Evolutionary conservation across 768 basidiomycete genomes (phyloP), one percentile per base, ranked within the genome.

Genomic region (Polyporus arcularius): DNA sequence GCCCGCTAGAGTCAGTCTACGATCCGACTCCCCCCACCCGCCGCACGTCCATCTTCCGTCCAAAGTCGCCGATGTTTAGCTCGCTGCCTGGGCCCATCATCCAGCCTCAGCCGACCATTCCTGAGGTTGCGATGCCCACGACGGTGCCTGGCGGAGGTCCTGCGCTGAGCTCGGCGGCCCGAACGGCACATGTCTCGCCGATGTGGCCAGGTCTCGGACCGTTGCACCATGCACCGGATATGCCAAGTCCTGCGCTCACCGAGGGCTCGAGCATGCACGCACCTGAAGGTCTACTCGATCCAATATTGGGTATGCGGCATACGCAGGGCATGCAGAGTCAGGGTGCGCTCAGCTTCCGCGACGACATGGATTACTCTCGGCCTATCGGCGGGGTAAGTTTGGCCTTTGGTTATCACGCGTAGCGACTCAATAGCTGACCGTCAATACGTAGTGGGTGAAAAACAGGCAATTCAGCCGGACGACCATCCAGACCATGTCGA

Each of bases 311-410:
- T 42, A 18, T 54, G 26, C 21, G 61, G 15, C 61, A 58, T 16
- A 39, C 39, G 38, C 58, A 43, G 4, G 70, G 64, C 10, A 69
- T 69, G 70, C 55, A 49, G 57, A 71, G 70, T 35, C 55, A 65
- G 53, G 70, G 65, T 26, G 70, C 70, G 42, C 57, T 71, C 39
- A 71, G 70, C 60, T 67, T 71, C 57, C 32, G 66, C 31, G 70
- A 71, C 40, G 70, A 71, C 49, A 57, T 69, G 63, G 70, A 71
- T 35, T 71, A 71, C 53, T 68, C 68, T n/a, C 54, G 70, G 53
- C 68, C 67, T 40, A 69, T 71, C 21, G 70, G 68, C 30, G 70
- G 65, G 42, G 70, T 70, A 38, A 66, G 70, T 66, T 18, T 42
- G 47, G 31, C 4, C 26, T 10, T 2, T 55, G 8, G 14, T 14